phyloP scores from a whole-genome alignment of 1,284 basidiomycete genomes.

The Ganoderma lingzhi region DNA sequence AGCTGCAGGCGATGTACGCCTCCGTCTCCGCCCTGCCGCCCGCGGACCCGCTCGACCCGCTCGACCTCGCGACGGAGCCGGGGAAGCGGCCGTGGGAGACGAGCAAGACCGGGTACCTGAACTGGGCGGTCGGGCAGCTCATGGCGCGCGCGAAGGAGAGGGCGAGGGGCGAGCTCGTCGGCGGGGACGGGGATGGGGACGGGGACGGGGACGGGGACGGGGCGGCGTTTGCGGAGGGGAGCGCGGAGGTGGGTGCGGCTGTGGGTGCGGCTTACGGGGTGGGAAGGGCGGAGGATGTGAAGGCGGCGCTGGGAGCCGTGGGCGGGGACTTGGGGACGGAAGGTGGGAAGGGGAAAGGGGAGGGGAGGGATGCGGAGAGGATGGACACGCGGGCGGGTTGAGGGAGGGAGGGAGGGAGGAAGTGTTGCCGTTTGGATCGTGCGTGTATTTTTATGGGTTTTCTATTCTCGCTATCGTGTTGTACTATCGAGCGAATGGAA shows the following conservation, averaged over 20 bases:
- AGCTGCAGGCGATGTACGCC: constrained; percentile 50
- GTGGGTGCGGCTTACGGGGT: constrained; percentile 36
- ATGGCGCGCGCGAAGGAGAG: constrained; percentile 54
- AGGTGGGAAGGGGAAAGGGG: not conserved
- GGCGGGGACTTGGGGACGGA: constrained; percentile 1
- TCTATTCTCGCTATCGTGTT: not conserved
- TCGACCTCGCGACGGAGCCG: constrained; percentile 52
- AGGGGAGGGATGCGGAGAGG: constrained; percentile 13
- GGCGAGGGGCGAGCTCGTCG: constrained; percentile 38
- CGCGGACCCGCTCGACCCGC: constrained; percentile 51
- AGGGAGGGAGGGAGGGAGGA: not conserved
- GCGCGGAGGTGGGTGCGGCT: constrained; percentile 36
- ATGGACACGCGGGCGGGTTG: constrained; percentile 27
- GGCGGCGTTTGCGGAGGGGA: constrained; percentile 34
- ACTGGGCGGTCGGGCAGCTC: constrained; percentile 70
- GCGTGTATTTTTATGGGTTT: not conserved
- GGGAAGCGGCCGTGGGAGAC: constrained; percentile 79
- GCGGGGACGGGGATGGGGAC: constrained; percentile 20
- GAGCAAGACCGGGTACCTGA: constrained; percentile 67
- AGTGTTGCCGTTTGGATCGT: not conserved
- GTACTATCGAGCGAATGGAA: not conserved
- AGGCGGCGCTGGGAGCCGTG: constrained; percentile 33
- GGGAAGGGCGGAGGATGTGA: constrained; percentile 39
- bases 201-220: constrained; percentile 18
- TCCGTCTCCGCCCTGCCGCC: constrained; percentile 58